Percentiles rank a stretch among this genome's conserved stretches.
Conservation (phyloP, 2,329 filamentous ascomycete genomes). For the Colletotrichum sp. region DNA sequence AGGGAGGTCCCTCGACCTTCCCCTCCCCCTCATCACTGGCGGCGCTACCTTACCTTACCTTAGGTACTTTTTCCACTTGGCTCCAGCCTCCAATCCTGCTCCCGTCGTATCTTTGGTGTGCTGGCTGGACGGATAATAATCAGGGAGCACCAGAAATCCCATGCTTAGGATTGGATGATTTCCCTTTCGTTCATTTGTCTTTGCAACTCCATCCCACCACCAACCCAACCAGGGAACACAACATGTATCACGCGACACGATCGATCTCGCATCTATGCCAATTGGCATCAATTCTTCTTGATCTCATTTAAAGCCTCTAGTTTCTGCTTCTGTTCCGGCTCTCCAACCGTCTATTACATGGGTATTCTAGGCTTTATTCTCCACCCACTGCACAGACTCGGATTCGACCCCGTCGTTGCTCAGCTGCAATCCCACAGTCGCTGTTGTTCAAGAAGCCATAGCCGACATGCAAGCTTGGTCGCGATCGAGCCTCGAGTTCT, state of each 20-base stretch:
- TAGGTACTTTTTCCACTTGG: slow-evolving; percentile 13
- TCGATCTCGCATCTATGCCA: not conserved
- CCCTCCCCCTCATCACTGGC: not conserved
- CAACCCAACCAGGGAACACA: not conserved
- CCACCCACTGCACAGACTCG: not conserved
- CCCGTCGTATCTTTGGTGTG: not conserved
- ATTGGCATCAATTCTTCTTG: not conserved
- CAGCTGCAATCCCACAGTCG: not conserved
- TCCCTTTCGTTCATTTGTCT: not conserved
- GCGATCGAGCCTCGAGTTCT: not conserved
- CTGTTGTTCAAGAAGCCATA: not conserved
- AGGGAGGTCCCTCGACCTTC: not conserved
- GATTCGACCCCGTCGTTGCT: not conserved
- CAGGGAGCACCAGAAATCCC: not conserved
- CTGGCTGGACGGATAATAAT: not conserved
- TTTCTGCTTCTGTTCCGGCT: not conserved
- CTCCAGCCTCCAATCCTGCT: not conserved
- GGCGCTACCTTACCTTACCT: not conserved
- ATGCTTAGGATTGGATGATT: not conserved
- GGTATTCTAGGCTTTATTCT: not conserved
- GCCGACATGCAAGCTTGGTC: not conserved
- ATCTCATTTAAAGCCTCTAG: not conserved
- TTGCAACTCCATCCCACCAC: not conserved
- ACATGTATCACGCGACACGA: not conserved
- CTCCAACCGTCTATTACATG: not conserved